Base-by-base conservation (phyloP, 208 protist genomes). In the Crithidia sp. region DNA sequence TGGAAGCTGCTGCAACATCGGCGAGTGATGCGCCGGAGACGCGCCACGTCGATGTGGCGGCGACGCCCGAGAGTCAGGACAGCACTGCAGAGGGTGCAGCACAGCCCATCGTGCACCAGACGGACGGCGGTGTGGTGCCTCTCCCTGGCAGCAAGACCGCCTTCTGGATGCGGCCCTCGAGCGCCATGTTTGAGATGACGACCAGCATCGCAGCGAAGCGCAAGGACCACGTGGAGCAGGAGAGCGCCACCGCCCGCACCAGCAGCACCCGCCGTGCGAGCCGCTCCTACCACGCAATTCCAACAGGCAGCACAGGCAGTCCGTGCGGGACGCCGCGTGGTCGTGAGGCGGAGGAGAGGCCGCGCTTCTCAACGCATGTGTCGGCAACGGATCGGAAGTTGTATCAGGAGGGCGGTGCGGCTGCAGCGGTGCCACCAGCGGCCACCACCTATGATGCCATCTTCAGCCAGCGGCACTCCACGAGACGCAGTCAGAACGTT, bases 151-250 rank as follows among this genome's bases (percentile, higher is more conserved):
- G 77, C 63, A 63, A 72, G 19, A 77, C 44, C 0, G 76, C 81
- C 28, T 90, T 90, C 70, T 90, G 86, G 86, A 40, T 90, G 10
- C 79, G 86, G 10, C 86, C 86, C 13, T 67, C 73, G 37, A 84
- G 76, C n/a, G 82, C 86, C 28, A 71, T 85, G 62, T 90, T 86
- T 65, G 86, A 83, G 63, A 86, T 84, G 86, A 90, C 86, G 17
- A 81, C 79, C 13, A 90, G 86, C 76, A 90, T 87, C 55, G 82
- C 79, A 7, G 86, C 86, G 7, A 90, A 90, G 66, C 83, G 83
- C 57, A 81, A 73, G 36, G 74, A 81, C 49, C 41, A 71, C 50
- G 56, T 43, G 43, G 68, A 64, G 43, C 41, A 49, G 7, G 61
- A 76, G 9, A 61, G 66, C 61, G 56, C 43, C 7, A 64, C 53